Evolutionary conservation across 805 yeast species (phyloP).

Genomic region (Torulaspora microellipsoides): DNA sequence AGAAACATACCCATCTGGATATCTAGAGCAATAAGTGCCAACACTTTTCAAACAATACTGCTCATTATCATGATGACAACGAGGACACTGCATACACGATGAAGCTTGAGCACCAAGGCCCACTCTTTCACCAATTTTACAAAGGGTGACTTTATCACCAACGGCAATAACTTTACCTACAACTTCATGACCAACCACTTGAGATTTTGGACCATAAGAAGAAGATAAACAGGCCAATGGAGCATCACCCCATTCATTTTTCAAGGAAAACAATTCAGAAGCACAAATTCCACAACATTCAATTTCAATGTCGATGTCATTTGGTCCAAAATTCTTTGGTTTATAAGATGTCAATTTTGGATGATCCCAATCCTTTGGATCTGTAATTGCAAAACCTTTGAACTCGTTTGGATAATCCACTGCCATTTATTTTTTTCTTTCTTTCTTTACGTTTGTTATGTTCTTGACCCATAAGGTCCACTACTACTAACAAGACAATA

Average conservation of each 20-base stretch:
- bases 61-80: conserved; percentile 54
- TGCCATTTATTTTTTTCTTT: conserved; percentile 1
- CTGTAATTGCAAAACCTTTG: conserved; percentile 54
- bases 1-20: conserved; percentile 30
- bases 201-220: conserved; percentile 27
- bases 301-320: conserved; percentile 53
- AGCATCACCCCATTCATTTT: conserved; percentile 23
- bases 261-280: conserved; percentile 40
- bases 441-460: no score
- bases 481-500: no score
- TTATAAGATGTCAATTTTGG: conserved; percentile 48
- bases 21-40: conserved; percentile 44
- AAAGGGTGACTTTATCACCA: conserved; percentile 50
- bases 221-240: conserved; percentile 12
- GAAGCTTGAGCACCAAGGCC: conserved; percentile 72
- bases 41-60: conserved; percentile 48
- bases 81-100: conserved; percentile 57
- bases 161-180: conserved; percentile 54
- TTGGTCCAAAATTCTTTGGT: conserved; percentile 43
- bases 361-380: conserved; percentile 49
- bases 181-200: conserved; percentile 66
- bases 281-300: conserved; percentile 69
- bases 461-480: no score
- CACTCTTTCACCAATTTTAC: conserved; percentile 68
- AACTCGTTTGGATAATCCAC: conserved; percentile 40